A percentile compares a stretch with the other conserved stretches of the same genome.
Evolutionary conservation across 345 rosid species (phyloP).

Genomic region (Citrus australasica): DNA sequence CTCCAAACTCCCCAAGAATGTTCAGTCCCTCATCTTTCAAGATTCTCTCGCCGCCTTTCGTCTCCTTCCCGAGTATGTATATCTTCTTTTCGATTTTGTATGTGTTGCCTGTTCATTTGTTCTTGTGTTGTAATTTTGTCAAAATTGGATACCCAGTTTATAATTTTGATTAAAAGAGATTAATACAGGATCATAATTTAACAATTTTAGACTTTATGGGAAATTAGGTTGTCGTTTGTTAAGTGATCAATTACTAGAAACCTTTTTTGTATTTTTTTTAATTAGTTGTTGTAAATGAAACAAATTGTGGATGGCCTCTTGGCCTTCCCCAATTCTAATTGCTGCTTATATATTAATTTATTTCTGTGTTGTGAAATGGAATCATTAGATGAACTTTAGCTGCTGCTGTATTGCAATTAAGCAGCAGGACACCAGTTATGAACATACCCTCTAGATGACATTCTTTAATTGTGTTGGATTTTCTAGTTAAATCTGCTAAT

Average conservation of each 20-base stretch:
- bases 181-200: not conserved
- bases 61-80: conserved; percentile 63
- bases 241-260: no score
- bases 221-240: not conserved
- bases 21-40: conserved; percentile 57
- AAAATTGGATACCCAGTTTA: conserved; percentile 9
- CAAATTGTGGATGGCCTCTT: no score
- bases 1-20: conserved; percentile 47
- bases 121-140: not conserved
- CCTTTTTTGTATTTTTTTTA: no score
- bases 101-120: no score
- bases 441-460: not conserved
- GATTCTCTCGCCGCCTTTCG: conserved; percentile 75
- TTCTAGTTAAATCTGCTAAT: no score
- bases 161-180: not conserved
- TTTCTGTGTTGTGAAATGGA: no score
- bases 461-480: not conserved
- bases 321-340: no score
- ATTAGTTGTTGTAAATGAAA: no score
- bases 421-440: no score
- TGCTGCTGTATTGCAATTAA: no score
- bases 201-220: not conserved
- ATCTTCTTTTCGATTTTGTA: not conserved
- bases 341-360: no score
- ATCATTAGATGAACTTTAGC: no score